These are phyloP conservation scores for Hypomontagnella submonticulosa DNA, from an alignment of 495 filamentous ascomycete genomes.

Conservation along the genomic window DNA sequence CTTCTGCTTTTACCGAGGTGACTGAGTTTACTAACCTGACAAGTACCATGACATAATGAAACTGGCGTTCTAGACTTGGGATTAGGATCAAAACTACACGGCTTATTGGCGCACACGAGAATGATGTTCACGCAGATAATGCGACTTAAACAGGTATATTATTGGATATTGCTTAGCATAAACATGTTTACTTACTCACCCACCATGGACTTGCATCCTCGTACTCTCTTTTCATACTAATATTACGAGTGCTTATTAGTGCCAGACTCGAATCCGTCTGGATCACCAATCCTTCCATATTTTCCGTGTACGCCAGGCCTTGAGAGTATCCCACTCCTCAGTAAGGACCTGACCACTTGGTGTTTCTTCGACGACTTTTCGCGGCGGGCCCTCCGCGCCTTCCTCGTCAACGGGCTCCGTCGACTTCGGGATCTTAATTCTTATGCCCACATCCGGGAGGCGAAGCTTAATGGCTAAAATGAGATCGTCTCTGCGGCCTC, in stretches of 20 bases:
- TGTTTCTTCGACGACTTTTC: conserved; percentile 26
- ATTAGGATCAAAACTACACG: too few species aligned
- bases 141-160: too few species aligned
- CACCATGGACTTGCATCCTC: not conserved
- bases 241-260: not conserved
- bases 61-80: too few species aligned
- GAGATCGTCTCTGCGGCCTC: conserved; percentile 17
- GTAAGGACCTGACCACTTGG: conserved; percentile 23
- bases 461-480: conserved; percentile 26
- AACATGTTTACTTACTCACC: not conserved
- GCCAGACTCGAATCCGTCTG: not conserved
- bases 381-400: not conserved
- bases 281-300: conserved; percentile 47
- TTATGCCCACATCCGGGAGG: conserved; percentile 14
- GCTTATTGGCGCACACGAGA: too few species aligned
- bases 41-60: conserved; percentile 5
- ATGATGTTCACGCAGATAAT: too few species aligned
- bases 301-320: conserved; percentile 27
- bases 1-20: conserved; percentile 42
- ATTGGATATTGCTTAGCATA: too few species aligned
- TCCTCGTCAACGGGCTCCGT: conserved; percentile 1
- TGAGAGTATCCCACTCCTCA: conserved; percentile 36
- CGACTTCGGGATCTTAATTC: not conserved
- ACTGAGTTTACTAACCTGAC: conserved; percentile 29
- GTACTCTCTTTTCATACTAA: not conserved